Evolutionary conservation across 345 rosid genomes (phyloP).

Genomic region (Trapa incisa): DNA sequence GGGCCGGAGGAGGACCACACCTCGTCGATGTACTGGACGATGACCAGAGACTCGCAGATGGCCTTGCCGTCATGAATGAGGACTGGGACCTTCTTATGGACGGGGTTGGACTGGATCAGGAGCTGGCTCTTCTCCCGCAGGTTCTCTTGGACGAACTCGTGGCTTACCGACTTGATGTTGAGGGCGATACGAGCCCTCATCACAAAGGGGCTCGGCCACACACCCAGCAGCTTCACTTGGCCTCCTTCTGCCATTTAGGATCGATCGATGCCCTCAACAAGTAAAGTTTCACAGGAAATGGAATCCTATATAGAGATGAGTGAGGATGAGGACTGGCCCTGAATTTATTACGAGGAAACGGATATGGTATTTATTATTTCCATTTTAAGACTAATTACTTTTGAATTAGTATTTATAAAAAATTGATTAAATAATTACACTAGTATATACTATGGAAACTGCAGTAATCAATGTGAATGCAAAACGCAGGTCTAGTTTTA

Average conservation of each 20-base stretch:
- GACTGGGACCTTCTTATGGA: conserved; percentile 71
- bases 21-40: conserved; percentile 61
- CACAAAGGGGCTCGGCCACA: conserved; percentile 79
- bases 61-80: conserved; percentile 49
- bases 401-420: no score
- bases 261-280: no score
- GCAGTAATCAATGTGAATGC: no score
- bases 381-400: no score
- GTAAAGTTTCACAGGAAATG: no score
- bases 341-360: no score
- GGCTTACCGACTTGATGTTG: conserved; percentile 47
- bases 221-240: conserved; percentile 51
- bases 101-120: conserved; percentile 57
- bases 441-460: no score
- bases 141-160: conserved; percentile 48
- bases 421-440: no score
- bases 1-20: conserved; percentile 45
- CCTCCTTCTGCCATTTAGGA: conserved; percentile 19
- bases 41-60: conserved; percentile 54
- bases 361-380: no score
- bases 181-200: conserved; percentile 66
- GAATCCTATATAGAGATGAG: no score
- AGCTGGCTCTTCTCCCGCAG: conserved; percentile 44
- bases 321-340: no score
- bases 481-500: no score